Base-by-base conservation (phyloP, 176 grass and related monocot genomes). In the Lolium perenne region DNA sequence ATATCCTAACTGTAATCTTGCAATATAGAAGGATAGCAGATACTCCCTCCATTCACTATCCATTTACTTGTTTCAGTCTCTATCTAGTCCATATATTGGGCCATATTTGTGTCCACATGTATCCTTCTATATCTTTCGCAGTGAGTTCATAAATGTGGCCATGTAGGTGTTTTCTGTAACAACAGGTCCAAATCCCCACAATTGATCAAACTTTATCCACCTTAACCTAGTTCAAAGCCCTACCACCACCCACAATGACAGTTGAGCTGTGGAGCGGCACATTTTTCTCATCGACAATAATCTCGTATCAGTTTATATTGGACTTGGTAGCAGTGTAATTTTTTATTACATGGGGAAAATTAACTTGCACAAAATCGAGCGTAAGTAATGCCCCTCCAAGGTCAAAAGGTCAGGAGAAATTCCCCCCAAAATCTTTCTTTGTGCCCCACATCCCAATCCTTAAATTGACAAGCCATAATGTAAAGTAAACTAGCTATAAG, bases 391-490 rank as follows among this genome's bases (percentile, higher is more conserved):
- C 66, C 13, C 8, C 51, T 32, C 65, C 66, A 84, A 84, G 45
- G 55, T 72, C 81, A 88, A 72, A 88, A 64, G 22, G 46, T 50
- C 10, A 8, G 12, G 35, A 74, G 0, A 80, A 88, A 15, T 61
- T 84, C 45, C 0, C 38, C 25, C 13, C 46, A 51, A 67, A 68
- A 53, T 38, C 3, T 81, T 81, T 47, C 50, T 83, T 45, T 61
- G 43, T 62, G 48, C 35, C 50, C 23, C 15, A 41, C 57, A 51
- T 83, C 82, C 13, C 8, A 48, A 70, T 88, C 82, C 43, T 82
- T 58, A 68, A 77, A n/a, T 67, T 65, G 63, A 49, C 25, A 60
- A 40, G 38, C 10, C 71, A 69, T 59, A 77, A 38, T 77, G 78
- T 61, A 53, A 86, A 82, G 29, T 61, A 60, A 48, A 23, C 55